phyloP scores from a whole-genome alignment of 2,329 filamentous ascomycete genomes.

The Zymoseptoria tritici region DNA sequence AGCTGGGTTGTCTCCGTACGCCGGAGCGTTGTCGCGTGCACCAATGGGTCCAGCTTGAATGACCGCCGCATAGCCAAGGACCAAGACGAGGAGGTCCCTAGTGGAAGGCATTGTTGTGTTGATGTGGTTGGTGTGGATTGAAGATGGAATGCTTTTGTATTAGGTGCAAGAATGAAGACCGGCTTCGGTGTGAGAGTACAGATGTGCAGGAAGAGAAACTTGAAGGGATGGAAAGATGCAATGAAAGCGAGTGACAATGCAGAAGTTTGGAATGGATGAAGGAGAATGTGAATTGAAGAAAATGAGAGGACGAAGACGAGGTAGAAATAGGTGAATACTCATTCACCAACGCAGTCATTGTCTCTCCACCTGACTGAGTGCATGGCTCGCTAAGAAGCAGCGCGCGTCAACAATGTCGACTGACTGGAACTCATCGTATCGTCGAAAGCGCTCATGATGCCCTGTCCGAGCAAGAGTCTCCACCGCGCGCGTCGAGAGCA shows the following conservation, averaged over 20 bases:
- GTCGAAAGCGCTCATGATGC: background rate
- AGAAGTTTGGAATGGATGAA: background rate
- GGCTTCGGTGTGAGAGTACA: conserved; percentile 14
- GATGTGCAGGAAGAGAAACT: background rate
- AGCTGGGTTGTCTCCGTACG: conserved; percentile 4
- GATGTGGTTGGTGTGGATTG: background rate
- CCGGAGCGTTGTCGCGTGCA: conserved; percentile 7
- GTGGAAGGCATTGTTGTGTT: conserved; percentile 7
- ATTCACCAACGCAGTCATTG: background rate
- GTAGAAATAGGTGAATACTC: background rate
- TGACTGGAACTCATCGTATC: background rate
- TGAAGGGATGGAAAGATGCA: background rate
- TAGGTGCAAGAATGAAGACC: conserved; percentile 20
- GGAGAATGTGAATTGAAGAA: background rate
- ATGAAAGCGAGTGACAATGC: background rate
- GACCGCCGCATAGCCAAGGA: conserved; percentile 4
- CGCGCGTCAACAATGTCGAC: background rate
- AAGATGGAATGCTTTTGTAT: conserved; percentile 6
- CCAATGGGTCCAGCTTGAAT: conserved; percentile 8
- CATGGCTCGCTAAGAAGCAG: background rate
- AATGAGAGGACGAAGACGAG: background rate
- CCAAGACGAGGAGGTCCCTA: conserved; percentile 8
- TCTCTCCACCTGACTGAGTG: background rate
- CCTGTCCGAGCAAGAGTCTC: background rate
- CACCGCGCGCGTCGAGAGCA: background rate